Percentiles rank a stretch among this genome's conserved stretches.
Conservation (phyloP, 1,284 basidiomycete genomes). For the Apiotrichum montevideense region DNA sequence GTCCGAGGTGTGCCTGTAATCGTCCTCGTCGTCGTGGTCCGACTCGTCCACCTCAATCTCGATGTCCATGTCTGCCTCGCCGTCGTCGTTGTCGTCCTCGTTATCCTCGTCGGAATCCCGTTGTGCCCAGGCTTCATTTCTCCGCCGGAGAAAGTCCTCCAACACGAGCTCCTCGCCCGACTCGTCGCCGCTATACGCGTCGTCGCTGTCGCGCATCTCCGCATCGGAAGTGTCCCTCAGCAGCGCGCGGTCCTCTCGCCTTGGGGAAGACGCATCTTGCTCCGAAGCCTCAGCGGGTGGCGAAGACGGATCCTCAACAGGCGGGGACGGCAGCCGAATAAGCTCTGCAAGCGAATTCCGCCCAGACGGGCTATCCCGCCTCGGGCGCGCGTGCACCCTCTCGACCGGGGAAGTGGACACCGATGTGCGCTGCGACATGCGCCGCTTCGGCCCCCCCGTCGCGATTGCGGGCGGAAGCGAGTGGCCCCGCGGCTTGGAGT, state of each 20-base stretch:
- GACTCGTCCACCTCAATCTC: conserved; percentile 9
- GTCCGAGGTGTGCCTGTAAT: conserved; percentile 4
- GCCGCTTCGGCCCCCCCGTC: conserved; percentile 1
- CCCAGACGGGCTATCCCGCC: neutral
- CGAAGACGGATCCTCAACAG: no score
- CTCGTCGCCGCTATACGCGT: neutral
- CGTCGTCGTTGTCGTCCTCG: conserved; percentile 13
- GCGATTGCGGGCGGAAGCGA: neutral
- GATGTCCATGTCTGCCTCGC: conserved; percentile 26
- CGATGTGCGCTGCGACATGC: conserved; percentile 5
- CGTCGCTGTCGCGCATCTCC: neutral
- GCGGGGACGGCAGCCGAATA: no score
- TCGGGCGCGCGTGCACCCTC: neutral
- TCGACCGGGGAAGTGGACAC: neutral
- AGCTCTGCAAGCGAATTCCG: no score
- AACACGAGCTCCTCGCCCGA: conserved; percentile 1
- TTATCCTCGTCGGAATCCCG: neutral
- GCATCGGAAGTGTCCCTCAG: no score
- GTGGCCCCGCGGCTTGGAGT: neutral
- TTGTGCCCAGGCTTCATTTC: neutral
- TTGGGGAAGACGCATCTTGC: no score
- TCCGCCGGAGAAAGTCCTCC: neutral
- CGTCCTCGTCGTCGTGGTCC: conserved; percentile 14
- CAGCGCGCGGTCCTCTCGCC: no score
- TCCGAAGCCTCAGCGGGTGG: no score